Evolutionary conservation across 768 basidiomycete species (phyloP).

Genomic region (Termitomyces titanicus): DNA sequence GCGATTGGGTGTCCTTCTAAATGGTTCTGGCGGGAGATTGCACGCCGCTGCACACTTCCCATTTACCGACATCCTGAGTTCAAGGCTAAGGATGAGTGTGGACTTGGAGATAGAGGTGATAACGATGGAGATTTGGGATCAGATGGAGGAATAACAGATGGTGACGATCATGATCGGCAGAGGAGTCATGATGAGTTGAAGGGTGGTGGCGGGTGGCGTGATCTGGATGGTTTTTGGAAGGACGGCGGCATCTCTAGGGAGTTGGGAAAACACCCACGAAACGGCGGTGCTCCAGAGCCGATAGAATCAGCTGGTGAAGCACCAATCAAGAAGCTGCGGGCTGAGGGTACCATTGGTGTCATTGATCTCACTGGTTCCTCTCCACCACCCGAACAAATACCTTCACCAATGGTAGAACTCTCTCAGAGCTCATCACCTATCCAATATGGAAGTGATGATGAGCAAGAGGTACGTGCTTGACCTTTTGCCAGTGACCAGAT

Average conservation of each 20-base stretch:
- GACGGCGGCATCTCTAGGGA: no score
- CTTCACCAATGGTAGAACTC: not conserved
- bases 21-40: slow-evolving; percentile 17
- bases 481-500: not conserved
- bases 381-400: not conserved
- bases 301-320: not conserved
- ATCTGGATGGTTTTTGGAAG: not conserved
- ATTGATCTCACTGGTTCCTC: slow-evolving; percentile 9
- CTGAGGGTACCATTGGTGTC: not conserved
- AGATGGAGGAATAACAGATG: slow-evolving; percentile 18
- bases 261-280: not conserved
- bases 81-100: not conserved
- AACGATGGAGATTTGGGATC: not conserved
- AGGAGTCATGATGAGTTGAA: slow-evolving; percentile 6
- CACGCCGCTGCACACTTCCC: slow-evolving; percentile 16
- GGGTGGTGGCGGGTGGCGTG: slow-evolving; percentile 8
- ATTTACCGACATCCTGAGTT: slow-evolving; percentile 21
- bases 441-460: slow-evolving; percentile 9
- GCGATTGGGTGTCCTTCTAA: slow-evolving; percentile 14
- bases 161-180: slow-evolving; percentile 20
- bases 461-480: slow-evolving; percentile 8
- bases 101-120: not conserved
- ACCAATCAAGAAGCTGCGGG: not conserved
- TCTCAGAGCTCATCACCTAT: slow-evolving; percentile 10
- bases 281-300: not conserved